These are phyloP conservation scores for Xylariomycetidae sp. DNA, from an alignment of 2,329 filamentous ascomycete genomes.

Conservation along the genomic window DNA sequence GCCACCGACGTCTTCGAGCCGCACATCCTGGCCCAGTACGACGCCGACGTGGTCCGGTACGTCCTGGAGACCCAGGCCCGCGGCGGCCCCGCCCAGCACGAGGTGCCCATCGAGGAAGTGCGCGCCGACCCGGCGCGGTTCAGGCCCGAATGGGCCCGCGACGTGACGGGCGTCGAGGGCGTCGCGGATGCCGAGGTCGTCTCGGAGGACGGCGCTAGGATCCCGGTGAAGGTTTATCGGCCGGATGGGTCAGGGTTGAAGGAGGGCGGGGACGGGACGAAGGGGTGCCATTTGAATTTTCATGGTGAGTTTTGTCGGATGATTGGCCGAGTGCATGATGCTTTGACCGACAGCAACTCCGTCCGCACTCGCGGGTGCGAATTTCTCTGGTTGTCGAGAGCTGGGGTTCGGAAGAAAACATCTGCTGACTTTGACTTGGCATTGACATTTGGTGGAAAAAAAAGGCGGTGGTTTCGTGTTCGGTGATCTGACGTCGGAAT, in stretches of 20 bases:
- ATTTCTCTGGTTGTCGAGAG: too few species aligned
- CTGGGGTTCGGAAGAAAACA: too few species aligned
- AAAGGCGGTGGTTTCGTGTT: slow-evolving; percentile 34
- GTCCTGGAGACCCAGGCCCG: slow-evolving; percentile 19
- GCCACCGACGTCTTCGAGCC: slow-evolving; percentile 23
- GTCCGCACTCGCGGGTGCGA: too few species aligned
- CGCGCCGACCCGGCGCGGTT: slow-evolving; percentile 25
- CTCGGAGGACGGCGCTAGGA: slow-evolving; percentile 24
- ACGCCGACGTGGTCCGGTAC: slow-evolving; percentile 26
- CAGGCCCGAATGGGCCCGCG: slow-evolving; percentile 20
- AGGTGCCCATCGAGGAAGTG: slow-evolving; percentile 24
- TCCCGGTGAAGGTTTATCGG: slow-evolving; percentile 29
- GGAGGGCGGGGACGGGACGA: slow-evolving; percentile 29
- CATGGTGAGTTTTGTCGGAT: slow-evolving; percentile 22
- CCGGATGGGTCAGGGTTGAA: slow-evolving; percentile 24
- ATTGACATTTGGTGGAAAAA: not conserved
- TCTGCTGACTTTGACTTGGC: not conserved
- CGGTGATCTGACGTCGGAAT: slow-evolving; percentile 29
- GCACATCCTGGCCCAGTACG: slow-evolving; percentile 22
- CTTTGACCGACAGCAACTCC: too few species aligned
- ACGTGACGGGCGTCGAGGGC: slow-evolving; percentile 23
- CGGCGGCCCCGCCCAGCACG: slow-evolving; percentile 12
- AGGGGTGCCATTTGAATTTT: slow-evolving; percentile 31
- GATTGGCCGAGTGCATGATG: too few species aligned
- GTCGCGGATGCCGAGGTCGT: slow-evolving; percentile 21